Percentiles rank a stretch among this genome's conserved stretches.
These are phyloP conservation scores for Lasiosphaeris hirsuta DNA, from an alignment of 495 filamentous ascomycete species.

Conservation along the genomic window DNA sequence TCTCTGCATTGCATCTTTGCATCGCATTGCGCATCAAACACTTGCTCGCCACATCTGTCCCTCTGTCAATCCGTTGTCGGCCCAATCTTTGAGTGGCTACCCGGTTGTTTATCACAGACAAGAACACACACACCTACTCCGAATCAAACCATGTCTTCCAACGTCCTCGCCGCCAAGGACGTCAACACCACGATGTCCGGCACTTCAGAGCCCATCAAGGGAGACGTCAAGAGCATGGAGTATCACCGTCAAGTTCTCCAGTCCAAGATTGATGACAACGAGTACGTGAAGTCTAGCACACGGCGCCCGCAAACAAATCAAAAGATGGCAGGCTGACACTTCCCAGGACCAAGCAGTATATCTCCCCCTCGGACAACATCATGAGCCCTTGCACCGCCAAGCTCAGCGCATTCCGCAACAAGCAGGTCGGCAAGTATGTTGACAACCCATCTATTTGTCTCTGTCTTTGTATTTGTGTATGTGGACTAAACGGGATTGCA, in stretches of 20 bases:
- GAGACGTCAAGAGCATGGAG: constrained; percentile 63
- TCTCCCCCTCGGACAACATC: constrained; percentile 90
- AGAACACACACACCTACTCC: background rate
- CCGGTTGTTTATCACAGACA: background rate
- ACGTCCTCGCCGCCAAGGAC: constrained; percentile 56
- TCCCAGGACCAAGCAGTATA: constrained; percentile 58
- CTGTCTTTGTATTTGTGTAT: background rate
- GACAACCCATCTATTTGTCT: background rate
- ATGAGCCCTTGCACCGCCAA: constrained; percentile 94
- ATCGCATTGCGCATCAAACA: background rate
- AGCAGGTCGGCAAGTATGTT: constrained; percentile 68
- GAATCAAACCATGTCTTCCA: constrained; percentile 32
- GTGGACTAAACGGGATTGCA: constrained; percentile 9
- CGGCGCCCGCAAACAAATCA: no score
- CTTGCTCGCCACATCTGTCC: background rate
- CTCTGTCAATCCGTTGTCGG: background rate
- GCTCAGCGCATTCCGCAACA: constrained; percentile 76
- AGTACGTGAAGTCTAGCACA: constrained; percentile 46
- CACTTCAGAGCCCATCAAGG: constrained; percentile 32
- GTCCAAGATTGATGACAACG: constrained; percentile 64
- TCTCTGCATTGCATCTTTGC: constrained; percentile 3
- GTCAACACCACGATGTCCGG: constrained; percentile 45
- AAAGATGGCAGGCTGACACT: no score
- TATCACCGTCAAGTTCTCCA: constrained; percentile 76
- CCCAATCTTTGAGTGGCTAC: background rate